These are phyloP conservation scores for Aspergillus panamensis DNA, from an alignment of 495 filamentous ascomycete species.

Conservation along the genomic window DNA sequence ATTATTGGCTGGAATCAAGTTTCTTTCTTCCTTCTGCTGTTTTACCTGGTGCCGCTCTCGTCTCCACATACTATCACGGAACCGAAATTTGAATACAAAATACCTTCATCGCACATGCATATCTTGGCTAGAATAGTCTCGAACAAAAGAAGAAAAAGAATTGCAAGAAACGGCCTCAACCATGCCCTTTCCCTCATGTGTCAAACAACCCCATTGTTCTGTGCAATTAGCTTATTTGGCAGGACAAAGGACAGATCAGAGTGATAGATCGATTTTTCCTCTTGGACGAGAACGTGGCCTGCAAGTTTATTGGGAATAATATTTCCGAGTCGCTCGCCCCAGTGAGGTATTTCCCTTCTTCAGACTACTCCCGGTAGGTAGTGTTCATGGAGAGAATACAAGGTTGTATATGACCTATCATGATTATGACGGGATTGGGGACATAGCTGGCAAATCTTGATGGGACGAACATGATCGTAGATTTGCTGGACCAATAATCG, in stretches of 20 bases:
- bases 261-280: constrained; percentile 20
- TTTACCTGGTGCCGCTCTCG: background rate
- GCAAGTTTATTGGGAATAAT: constrained; percentile 17
- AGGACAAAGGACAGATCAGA: constrained; percentile 7
- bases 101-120: background rate
- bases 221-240: constrained; percentile 14
- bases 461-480: background rate
- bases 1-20: background rate
- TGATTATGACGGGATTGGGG: background rate
- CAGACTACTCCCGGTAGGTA: background rate
- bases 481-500: background rate
- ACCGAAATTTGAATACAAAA: background rate
- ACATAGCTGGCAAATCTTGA: background rate
- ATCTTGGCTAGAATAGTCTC: background rate
- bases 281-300: constrained; percentile 21
- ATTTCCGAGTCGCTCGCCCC: constrained; percentile 11
- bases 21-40: background rate
- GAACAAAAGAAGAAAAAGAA: background rate
- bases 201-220: constrained; percentile 14
- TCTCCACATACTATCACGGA: background rate
- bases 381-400: background rate
- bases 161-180: constrained; percentile 1
- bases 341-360: constrained; percentile 1
- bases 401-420: background rate
- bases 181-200: constrained; percentile 5